phyloP scores from a whole-genome alignment of 2,329 filamentous ascomycete genomes.

The Botrytis tulipae region DNA sequence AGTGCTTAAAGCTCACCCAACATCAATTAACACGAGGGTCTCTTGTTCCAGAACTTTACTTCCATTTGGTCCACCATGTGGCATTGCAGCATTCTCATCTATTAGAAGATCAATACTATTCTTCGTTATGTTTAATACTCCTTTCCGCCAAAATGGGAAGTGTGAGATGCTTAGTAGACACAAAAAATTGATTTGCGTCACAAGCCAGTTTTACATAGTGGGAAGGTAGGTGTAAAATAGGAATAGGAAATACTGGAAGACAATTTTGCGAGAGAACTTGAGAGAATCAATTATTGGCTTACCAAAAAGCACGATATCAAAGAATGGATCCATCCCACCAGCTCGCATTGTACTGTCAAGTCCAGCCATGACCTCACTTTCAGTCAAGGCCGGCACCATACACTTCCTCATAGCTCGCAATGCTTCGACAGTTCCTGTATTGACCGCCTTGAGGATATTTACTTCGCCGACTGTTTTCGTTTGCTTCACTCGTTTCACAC shows the following conservation, averaged over 20 bases:
- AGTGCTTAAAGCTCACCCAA: constrained; percentile 41
- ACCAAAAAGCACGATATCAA: constrained; percentile 62
- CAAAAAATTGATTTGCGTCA: neutral
- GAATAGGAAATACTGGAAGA: neutral
- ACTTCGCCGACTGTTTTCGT: constrained; percentile 56
- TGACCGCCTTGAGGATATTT: constrained; percentile 58
- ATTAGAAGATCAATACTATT: constrained; percentile 16
- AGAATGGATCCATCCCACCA: constrained; percentile 57
- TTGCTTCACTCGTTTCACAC: constrained; percentile 58
- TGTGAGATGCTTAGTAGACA: neutral
- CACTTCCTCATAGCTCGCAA: constrained; percentile 56
- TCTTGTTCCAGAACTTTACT: constrained; percentile 51
- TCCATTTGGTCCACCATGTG: constrained; percentile 43
- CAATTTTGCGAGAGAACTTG: neutral
- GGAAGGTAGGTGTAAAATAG: neutral
- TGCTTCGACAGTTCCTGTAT: constrained; percentile 61
- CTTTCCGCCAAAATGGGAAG: neutral
- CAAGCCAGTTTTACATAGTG: neutral
- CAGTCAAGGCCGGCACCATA: constrained; percentile 55
- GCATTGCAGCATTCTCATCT: constrained; percentile 43
- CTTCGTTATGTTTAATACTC: neutral
- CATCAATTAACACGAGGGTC: constrained; percentile 61
- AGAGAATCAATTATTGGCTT: constrained; percentile 2
- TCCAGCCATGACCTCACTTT: constrained; percentile 55
- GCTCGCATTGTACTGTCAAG: constrained; percentile 53